phyloP scores from a whole-genome alignment of 352 stramenopile genomes.

The Phytophthora hibernalis region DNA sequence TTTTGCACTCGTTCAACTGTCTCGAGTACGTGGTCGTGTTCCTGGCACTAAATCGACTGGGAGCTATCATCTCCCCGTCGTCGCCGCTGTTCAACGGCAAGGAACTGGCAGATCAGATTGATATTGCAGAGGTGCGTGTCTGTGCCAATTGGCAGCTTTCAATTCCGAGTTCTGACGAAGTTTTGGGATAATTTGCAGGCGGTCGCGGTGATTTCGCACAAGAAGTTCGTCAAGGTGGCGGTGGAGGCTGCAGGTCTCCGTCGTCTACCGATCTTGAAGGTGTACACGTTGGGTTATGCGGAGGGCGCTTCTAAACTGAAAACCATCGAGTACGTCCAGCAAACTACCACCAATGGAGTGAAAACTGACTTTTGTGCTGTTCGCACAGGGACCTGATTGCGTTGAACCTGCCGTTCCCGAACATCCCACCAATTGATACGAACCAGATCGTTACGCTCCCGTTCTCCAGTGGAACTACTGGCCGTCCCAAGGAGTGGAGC shows the following conservation, averaged over 20 bases:
- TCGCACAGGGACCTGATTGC: constrained; percentile 44
- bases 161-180: background rate
- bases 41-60: constrained; percentile 51
- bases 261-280: constrained; percentile 14
- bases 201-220: constrained; percentile 47
- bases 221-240: constrained; percentile 43
- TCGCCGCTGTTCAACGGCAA: constrained; percentile 49
- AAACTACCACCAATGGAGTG: too few species aligned
- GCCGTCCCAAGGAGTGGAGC: constrained; percentile 90
- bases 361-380: background rate
- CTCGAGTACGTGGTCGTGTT: constrained; percentile 69
- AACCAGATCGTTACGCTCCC: constrained; percentile 64
- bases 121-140: constrained; percentile 35
- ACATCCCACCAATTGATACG: constrained; percentile 34
- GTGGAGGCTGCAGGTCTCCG: constrained; percentile 35
- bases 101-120: constrained; percentile 50
- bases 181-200: constrained; percentile 5
- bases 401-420: constrained; percentile 34
- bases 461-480: constrained; percentile 94
- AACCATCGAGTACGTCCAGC: constrained; percentile 32
- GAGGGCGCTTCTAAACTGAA: constrained; percentile 15
- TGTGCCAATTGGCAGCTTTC: background rate
- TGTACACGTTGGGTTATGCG: constrained; percentile 40
- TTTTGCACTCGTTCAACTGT: constrained; percentile 66
- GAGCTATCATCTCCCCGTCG: constrained; percentile 52